A percentile compares a stretch with the other conserved stretches of the same genome.
Conservation (phyloP, 139 green algal species). For the Micromonas pusilla region DNA sequence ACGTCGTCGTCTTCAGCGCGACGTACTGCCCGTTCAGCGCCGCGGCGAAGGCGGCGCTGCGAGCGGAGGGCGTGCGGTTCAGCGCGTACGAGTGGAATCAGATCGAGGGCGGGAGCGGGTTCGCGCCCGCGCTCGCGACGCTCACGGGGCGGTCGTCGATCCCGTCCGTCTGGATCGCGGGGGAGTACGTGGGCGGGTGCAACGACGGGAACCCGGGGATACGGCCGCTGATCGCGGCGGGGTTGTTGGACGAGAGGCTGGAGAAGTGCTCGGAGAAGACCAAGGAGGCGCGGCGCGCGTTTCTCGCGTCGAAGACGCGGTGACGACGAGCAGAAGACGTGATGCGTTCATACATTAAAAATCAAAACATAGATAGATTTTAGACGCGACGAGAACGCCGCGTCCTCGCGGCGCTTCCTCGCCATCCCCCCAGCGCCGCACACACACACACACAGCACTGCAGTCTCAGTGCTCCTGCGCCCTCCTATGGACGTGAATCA, state of each 20-base stretch:
- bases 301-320: too few species aligned
- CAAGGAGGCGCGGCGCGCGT: too few species aligned
- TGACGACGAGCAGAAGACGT: too few species aligned
- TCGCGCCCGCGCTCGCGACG: background rate
- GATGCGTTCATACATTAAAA: too few species aligned
- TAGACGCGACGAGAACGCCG: too few species aligned
- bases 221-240: background rate
- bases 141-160: background rate
- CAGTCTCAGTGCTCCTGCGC: background rate
- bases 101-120: background rate
- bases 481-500: background rate
- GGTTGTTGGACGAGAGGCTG: constrained; percentile 4
- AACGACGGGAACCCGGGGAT: constrained; percentile 7
- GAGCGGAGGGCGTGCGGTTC: background rate
- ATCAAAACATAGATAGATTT: too few species aligned
- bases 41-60: background rate
- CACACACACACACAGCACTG: too few species aligned
- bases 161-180: background rate
- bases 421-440: background rate
- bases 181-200: constrained; percentile 2
- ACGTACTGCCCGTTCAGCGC: background rate
- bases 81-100: background rate
- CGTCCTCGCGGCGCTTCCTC: background rate
- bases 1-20: background rate
- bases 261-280: background rate